Conservation (phyloP, 768 basidiomycete genomes). For the Suillus decipiens region DNA sequence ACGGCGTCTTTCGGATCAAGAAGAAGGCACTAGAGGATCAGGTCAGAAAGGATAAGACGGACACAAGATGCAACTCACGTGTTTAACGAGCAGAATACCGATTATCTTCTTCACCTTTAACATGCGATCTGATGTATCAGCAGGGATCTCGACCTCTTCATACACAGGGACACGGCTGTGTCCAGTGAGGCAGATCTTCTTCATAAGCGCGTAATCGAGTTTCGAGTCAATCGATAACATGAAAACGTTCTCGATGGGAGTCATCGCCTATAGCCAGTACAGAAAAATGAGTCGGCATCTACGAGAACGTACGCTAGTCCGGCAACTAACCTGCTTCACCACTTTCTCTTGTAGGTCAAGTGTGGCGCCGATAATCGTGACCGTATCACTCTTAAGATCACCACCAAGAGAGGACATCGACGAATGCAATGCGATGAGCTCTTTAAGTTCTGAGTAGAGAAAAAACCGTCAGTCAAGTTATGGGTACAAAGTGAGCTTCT, state of each 20-base stretch:
- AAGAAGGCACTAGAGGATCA: constrained; percentile 56
- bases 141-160: constrained; percentile 69
- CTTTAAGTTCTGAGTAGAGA: constrained; percentile 65
- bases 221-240: constrained; percentile 87
- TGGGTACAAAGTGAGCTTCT: neutral
- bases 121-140: constrained; percentile 35
- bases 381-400: constrained; percentile 83
- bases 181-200: constrained; percentile 73
- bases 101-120: constrained; percentile 78
- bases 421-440: constrained; percentile 88
- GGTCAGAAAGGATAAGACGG: neutral
- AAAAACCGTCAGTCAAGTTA: neutral
- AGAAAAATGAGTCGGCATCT: neutral
- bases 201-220: constrained; percentile 79
- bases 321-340: constrained; percentile 53
- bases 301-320: neutral
- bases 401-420: constrained; percentile 74
- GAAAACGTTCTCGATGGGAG: constrained; percentile 75
- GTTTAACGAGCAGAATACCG: constrained; percentile 86
- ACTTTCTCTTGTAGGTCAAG: constrained; percentile 89
- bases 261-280: constrained; percentile 63
- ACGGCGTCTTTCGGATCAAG: constrained; percentile 88
- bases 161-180: constrained; percentile 86
- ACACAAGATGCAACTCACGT: constrained; percentile 34
- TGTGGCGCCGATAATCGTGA: constrained; percentile 87